Base-by-base conservation (phyloP, 257 asterid genomes). In the Gentiana dahurica region DNA sequence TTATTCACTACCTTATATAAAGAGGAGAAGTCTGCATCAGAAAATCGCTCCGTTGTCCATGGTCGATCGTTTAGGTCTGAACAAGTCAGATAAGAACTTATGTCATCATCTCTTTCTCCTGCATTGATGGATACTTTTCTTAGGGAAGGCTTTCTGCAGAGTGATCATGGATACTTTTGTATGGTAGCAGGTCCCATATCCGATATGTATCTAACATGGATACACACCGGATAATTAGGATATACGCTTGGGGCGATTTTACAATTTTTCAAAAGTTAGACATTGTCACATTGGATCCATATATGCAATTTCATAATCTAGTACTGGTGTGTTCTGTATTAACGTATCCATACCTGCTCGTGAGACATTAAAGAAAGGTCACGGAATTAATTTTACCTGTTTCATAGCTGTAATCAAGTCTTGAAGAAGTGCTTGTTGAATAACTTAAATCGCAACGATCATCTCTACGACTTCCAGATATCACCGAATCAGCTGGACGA, bases 401-500 rank as follows among this genome's bases (percentile, higher is more conserved):
- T 59, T 54, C 76, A 41, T 86, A 80, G 70, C 77, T 66, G 11
- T 61, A 71, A 68, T 65, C 58, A 44, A 15, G 66, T 63, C 72
- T 71, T 57, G 87, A 75, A 63, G 81, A 68, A 66, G 68, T 70
- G 67, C 70, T 77, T 54, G 68, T 46, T 53, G 87, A 72, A 72
- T 56, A 65, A 57, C 86, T 81, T 12, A 73, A 58, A 15, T 82
- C 84, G 49, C 87, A 82, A 53, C 62, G 53, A 54, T 73, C 77
- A 63, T 78, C 86, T 65, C 66, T 58, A 60, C 51, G 54, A 83
- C 83, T 73, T 70, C 63, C 65, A 36, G 60, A 71, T 57, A 74
- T 76, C 59, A 68, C 89, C 41, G 87, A 75, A 73, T 77, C 77
- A 41, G 98, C 79, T 15, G 94, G 80, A 55, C 89, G 79, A 34